Evolutionary conservation across 2,329 filamentous ascomycete genomes (phyloP).

Genomic region (Microsporum canis): DNA sequence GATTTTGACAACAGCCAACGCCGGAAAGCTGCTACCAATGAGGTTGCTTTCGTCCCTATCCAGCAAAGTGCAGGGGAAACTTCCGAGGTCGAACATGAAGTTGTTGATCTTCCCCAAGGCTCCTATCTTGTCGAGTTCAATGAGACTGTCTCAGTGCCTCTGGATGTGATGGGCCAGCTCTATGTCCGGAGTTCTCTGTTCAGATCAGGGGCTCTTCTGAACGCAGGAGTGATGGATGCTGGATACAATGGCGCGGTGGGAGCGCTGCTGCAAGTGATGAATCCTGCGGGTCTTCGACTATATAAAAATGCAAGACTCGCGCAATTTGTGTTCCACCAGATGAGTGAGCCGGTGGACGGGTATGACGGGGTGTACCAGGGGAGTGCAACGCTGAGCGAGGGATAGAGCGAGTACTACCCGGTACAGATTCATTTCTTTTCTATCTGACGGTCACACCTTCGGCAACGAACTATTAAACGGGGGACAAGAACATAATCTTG

Average conservation of each 20-base stretch:
- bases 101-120: slow-evolving; percentile 20
- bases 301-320: slow-evolving; percentile 28
- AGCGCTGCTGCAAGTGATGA: slow-evolving; percentile 29
- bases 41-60: not conserved
- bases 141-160: slow-evolving; percentile 30
- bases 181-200: slow-evolving; percentile 32
- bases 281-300: slow-evolving; percentile 27
- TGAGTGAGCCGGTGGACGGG: slow-evolving; percentile 27
- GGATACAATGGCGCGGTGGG: slow-evolving; percentile 35
- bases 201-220: slow-evolving; percentile 28
- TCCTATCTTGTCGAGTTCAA: slow-evolving; percentile 34
- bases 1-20: slow-evolving; percentile 15
- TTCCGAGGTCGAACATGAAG: not conserved
- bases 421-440: no score
- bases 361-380: slow-evolving; percentile 32
- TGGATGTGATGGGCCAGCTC: slow-evolving; percentile 31
- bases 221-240: slow-evolving; percentile 33
- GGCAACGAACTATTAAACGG: no score
- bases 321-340: slow-evolving; percentile 32
- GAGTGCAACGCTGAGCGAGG: not conserved
- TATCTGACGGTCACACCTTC: no score
- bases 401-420: no score
- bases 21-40: slow-evolving; percentile 14
- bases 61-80: not conserved
- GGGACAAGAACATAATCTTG: no score